A percentile compares a stretch with the other conserved stretches of the same genome.
These are phyloP conservation scores for Litchi chinensis DNA, from an alignment of 345 rosid species.

Conservation along the genomic window DNA sequence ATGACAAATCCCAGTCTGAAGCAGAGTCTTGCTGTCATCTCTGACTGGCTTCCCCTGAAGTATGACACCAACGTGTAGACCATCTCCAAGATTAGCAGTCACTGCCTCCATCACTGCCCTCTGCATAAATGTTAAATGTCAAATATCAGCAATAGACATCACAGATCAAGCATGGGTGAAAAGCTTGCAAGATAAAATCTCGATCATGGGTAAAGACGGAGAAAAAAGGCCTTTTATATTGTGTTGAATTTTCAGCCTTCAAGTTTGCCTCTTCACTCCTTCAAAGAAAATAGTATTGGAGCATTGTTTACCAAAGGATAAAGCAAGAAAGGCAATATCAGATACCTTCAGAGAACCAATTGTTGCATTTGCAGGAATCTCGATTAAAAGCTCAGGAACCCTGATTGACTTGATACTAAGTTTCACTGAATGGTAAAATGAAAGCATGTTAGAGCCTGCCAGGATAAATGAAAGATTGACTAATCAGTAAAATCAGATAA, in stretches of 20 bases:
- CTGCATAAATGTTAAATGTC: constrained; percentile 17
- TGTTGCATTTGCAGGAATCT: constrained; percentile 39
- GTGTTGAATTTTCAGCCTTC: background rate
- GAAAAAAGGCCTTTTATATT: background rate
- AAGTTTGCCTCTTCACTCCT: no score
- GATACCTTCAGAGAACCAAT: constrained; percentile 42
- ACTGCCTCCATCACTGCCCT: constrained; percentile 35
- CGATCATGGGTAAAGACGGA: background rate
- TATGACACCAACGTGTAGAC: constrained; percentile 36
- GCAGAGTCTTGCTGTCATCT: constrained; percentile 40
- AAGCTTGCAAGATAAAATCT: background rate
- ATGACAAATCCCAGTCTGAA: constrained; percentile 35
- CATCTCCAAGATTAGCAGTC: constrained; percentile 30
- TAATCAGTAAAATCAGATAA: constrained; percentile 4
- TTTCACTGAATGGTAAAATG: constrained; percentile 30
- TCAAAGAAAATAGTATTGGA: background rate
- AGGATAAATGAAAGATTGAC: background rate
- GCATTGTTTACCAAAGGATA: background rate
- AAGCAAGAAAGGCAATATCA: background rate
- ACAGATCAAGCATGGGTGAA: background rate
- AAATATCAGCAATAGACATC: background rate
- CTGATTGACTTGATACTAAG: constrained; percentile 35
- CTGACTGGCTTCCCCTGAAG: constrained; percentile 37
- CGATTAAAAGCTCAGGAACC: constrained; percentile 40
- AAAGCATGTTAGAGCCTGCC: constrained; percentile 13